These are phyloP conservation scores for Aspergillus quadrilineatus DNA, from an alignment of 2,329 filamentous ascomycete genomes.

Conservation along the genomic window DNA sequence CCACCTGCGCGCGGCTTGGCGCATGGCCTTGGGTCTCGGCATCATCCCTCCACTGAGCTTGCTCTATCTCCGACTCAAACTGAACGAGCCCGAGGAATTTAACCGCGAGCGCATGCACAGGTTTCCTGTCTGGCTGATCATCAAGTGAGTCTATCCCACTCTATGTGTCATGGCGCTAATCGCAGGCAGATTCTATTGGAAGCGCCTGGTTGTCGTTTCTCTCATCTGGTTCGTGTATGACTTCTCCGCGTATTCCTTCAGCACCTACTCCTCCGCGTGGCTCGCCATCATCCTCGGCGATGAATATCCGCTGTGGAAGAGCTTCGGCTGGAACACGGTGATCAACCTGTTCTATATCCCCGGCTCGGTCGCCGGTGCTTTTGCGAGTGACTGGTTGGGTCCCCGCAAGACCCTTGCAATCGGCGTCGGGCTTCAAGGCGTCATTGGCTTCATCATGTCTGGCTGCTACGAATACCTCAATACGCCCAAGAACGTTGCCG, in stretches of 20 bases:
- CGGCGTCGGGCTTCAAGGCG: constrained; percentile 69
- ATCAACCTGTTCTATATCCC: constrained; percentile 89
- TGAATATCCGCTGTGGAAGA: constrained; percentile 65
- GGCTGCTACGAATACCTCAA: constrained; percentile 72
- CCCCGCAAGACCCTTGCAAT: constrained; percentile 71
- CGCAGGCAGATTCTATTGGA: constrained; percentile 65
- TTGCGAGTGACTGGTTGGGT: constrained; percentile 74
- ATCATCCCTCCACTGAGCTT: constrained; percentile 73
- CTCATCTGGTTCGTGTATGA: constrained; percentile 85
- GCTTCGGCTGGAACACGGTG: constrained; percentile 85
- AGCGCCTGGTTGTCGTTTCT: constrained; percentile 66
- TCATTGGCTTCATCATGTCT: constrained; percentile 87
- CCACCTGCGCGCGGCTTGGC: constrained; percentile 75
- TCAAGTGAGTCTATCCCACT: constrained; percentile 24
- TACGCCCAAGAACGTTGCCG: constrained; percentile 65
- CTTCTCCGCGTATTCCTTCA: constrained; percentile 82
- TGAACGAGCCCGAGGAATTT: constrained; percentile 78
- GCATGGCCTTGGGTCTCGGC: constrained; percentile 74
- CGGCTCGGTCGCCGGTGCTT: constrained; percentile 74
- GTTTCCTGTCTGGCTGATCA: constrained; percentile 52
- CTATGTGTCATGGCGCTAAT: background rate
- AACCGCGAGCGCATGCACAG: constrained; percentile 67
- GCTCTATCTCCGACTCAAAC: constrained; percentile 67
- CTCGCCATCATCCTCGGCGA: constrained; percentile 60
- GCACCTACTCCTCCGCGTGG: constrained; percentile 73